Conservation (phyloP, 129 eudicot species). For the Deinandra increscens region DNA sequence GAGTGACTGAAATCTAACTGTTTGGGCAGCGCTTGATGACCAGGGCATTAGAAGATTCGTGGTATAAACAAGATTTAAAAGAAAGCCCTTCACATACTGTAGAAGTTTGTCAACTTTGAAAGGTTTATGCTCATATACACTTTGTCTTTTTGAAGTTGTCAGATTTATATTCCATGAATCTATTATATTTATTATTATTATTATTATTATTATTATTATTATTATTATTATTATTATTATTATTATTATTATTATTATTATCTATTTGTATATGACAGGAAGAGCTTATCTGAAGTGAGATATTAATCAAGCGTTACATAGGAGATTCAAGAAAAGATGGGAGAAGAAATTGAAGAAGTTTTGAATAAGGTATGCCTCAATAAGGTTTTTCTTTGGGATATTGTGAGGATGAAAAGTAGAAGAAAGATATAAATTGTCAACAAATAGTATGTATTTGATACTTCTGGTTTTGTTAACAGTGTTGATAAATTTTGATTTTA, state of each 20-base stretch:
- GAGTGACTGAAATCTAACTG: constrained; percentile 28
- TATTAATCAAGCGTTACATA: constrained; percentile 58
- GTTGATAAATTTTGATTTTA: neutral
- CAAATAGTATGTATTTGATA: neutral
- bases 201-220: constrained; percentile 8
- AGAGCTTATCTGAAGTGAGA: constrained; percentile 69
- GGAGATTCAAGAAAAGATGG: constrained; percentile 37
- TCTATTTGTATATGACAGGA: constrained; percentile 46
- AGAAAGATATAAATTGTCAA: neutral
- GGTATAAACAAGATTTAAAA: constrained; percentile 33
- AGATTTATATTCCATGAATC: neutral
- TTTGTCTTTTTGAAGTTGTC: neutral
- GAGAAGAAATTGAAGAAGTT: constrained; percentile 38
- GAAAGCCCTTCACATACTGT: constrained; percentile 28
- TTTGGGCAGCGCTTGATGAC: constrained; percentile 69
- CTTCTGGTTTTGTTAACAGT: too few species aligned
- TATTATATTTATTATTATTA: neutral
- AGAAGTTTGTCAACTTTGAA: constrained; percentile 49
- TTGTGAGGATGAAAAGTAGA: constrained; percentile 23
- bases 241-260: neutral
- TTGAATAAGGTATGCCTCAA: constrained; percentile 51
- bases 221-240: neutral
- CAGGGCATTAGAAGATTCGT: constrained; percentile 48
- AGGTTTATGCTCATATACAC: constrained; percentile 40
- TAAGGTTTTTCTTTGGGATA: constrained; percentile 61